Conservation (phyloP, 352 stramenopile genomes). For the Globisporangium ultimum region DNA sequence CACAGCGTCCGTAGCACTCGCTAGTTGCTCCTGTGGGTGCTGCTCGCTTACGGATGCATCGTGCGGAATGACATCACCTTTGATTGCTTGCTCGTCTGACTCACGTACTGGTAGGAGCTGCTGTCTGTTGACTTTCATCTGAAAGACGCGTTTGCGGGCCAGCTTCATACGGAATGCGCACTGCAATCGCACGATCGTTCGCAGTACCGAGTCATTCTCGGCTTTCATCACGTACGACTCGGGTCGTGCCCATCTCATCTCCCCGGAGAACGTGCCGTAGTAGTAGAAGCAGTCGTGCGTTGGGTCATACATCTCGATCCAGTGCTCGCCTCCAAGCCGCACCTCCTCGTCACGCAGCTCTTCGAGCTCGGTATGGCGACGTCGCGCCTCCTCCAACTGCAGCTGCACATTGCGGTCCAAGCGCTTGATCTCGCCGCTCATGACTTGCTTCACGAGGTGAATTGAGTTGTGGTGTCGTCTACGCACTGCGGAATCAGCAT, state of each 20-base stretch:
- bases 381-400: constrained; percentile 24
- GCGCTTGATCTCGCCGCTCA: constrained; percentile 17
- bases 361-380: constrained; percentile 21
- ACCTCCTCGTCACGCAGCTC: constrained; percentile 26
- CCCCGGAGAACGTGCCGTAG: constrained; percentile 35
- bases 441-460: constrained; percentile 17
- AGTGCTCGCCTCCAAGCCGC: constrained; percentile 28
- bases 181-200: constrained; percentile 41
- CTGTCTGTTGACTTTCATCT: constrained; percentile 19
- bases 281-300: constrained; percentile 45
- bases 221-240: constrained; percentile 26
- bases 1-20: not conserved
- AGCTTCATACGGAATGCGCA: constrained; percentile 47
- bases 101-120: not conserved
- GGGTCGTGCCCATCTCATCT: constrained; percentile 42
- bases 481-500: not conserved
- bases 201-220: constrained; percentile 39
- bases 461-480: constrained; percentile 7
- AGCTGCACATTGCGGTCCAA: constrained; percentile 24
- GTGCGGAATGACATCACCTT: not conserved
- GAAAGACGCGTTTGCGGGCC: constrained; percentile 34
- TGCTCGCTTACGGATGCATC: constrained; percentile 4
- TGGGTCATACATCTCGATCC: constrained; percentile 54
- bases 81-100: not conserved
- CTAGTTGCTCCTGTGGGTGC: not conserved